Evolutionary conservation across 164 flowering plant genomes (phyloP).

Genomic region (Chimonanthus praecox): DNA sequence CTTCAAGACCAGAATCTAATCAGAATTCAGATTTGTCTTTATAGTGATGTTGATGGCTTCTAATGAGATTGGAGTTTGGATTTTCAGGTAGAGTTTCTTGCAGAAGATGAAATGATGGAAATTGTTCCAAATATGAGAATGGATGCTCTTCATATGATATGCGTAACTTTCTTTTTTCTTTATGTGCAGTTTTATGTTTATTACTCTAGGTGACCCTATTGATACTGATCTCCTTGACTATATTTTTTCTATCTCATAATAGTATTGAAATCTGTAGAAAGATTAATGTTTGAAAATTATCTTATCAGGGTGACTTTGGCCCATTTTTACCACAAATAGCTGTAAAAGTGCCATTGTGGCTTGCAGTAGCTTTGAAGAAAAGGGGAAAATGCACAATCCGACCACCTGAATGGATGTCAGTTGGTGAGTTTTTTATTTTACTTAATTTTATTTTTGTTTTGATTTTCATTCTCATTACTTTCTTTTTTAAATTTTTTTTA

Average conservation of each 20-base stretch:
- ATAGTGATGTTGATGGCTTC: not conserved
- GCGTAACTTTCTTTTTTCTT: not conserved
- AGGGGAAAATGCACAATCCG: conserved; percentile 85
- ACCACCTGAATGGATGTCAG: conserved; percentile 82
- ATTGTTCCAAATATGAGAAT: conserved; percentile 72
- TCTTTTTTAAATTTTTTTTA: too few relatives aligned
- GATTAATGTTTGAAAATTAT: not conserved
- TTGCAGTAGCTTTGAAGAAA: conserved; percentile 80
- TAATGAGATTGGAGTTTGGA: not conserved
- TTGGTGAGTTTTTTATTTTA: conserved; percentile 43
- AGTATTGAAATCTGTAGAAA: not conserved
- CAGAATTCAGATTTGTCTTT: not conserved
- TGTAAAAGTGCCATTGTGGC: conserved; percentile 72
- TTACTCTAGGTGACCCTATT: not conserved
- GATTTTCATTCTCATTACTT: too few relatives aligned
- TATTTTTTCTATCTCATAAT: not conserved
- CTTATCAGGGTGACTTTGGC: conserved; percentile 76
- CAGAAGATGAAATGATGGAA: conserved; percentile 78
- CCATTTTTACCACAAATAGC: conserved; percentile 73
- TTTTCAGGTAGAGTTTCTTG: conserved; percentile 70
- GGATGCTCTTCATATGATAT: conserved; percentile 56
- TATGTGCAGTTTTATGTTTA: not conserved
- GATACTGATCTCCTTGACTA: not conserved
- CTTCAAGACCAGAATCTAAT: not conserved
- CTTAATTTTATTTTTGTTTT: not conserved